Base-by-base conservation (phyloP, 2,329 filamentous ascomycete genomes). In the Blastomyces emzantsi region DNA sequence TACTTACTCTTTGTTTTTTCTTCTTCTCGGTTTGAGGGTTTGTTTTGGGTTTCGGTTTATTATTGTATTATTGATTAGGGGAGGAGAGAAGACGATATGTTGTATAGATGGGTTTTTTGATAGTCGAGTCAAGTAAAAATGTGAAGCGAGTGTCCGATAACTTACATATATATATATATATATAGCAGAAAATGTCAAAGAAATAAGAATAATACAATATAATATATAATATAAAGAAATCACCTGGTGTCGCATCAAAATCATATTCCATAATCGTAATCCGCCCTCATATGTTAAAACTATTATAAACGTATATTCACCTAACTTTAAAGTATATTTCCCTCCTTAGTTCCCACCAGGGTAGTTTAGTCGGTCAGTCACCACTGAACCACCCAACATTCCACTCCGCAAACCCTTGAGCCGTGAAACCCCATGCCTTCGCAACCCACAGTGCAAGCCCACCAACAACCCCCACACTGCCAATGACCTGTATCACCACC, bases 381-480 rank as follows among this genome's bases (percentile, higher is more conserved):
- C 63, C 61, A 45, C 61, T 49, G 22, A 64, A 36, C 63, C 61
- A 51, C 5, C 63, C 60, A 11, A 56, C 30, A 33, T 70, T 70
- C 66, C 74, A 69, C 45, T 74, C 74, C 5, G 70, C 67, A 33
- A 76, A 63, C 61, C 66, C 72, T 19, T 70, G 69, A 2, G 71
- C 69, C 25, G 72, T 71, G 54, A 77, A 64, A 0, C 77, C 76
- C 74, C 75, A 78, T 25, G 73, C 71, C 63, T 75, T 77, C 22
- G 78, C 76, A 60, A 87, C 72, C 84, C 85, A 90, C 59, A 89
- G 79, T 28, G 86, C 84, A 45, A 93, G 73, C 17, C 89, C 90
- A 3, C 90, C 89, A 2, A 95, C 73, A 36, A 94, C 78, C 0
- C 91, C 87, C 62, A 92, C 80, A 61, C 89, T 86, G 17, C 90